phyloP scores from a whole-genome alignment of 176 grass and related monocot genomes.

The Zoysia pacifica region DNA sequence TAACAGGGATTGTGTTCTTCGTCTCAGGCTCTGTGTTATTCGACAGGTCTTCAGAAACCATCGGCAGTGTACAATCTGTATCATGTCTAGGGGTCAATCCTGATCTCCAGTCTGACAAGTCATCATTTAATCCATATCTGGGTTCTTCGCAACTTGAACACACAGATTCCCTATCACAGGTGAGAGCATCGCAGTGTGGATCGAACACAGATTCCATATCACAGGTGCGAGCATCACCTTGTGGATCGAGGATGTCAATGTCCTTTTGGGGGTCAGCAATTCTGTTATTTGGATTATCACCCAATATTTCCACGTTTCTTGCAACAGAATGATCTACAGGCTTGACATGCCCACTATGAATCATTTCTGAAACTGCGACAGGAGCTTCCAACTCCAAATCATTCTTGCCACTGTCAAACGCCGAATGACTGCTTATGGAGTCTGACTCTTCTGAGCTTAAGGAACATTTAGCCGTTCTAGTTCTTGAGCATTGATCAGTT shows the following conservation, averaged over 20 bases:
- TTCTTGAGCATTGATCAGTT: constrained; percentile 44
- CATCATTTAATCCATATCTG: constrained; percentile 10
- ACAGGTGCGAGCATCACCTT: constrained; percentile 8
- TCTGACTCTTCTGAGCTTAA: constrained; percentile 42
- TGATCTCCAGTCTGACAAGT: constrained; percentile 17
- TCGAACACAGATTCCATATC: constrained; percentile 42
- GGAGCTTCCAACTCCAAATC: constrained; percentile 10
- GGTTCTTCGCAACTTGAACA: constrained; percentile 40
- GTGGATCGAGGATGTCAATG: constrained; percentile 10
- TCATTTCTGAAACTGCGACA: not conserved
- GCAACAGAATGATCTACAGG: not conserved
- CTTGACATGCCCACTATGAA: constrained; percentile 3
- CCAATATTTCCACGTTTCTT: constrained; percentile 12
- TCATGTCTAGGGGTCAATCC: constrained; percentile 19
- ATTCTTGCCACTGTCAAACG: not conserved
- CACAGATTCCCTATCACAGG: constrained; percentile 43
- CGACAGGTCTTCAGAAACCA: constrained; percentile 20
- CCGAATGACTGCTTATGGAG: constrained; percentile 30
- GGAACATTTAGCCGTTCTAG: constrained; percentile 25
- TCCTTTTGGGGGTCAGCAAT: constrained; percentile 24
- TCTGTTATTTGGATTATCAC: not conserved
- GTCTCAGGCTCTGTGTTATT: not conserved
- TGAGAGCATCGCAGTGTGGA: constrained; percentile 7
- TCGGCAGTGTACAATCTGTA: not conserved
- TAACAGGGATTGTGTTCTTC: not conserved